Base-by-base conservation (phyloP, 352 stramenopile species). In the Globisporangium cylindrosporum region DNA sequence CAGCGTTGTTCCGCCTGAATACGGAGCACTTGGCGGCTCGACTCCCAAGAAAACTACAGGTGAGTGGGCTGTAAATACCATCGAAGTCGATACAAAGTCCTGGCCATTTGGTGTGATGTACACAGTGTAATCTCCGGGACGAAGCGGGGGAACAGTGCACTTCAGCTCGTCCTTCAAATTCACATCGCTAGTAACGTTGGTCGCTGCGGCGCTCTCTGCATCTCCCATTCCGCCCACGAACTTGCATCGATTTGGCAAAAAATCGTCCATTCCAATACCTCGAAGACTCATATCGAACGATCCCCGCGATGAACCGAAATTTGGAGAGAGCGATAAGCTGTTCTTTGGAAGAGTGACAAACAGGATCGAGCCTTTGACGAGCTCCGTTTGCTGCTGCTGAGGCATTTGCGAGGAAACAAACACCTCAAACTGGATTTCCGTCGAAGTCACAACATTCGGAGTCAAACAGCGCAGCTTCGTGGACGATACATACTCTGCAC, bases 41-140 rank as follows among this genome's bases (percentile, higher is more conserved):
- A 82, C 62, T 12, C 46, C 53, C 20, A 64, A 15, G 18, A 81
- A 10, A 4, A 64, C 51, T 22, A 81, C 61, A 1, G 74, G 70
- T 1, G 59, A 34, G 56, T 86, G 75, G 15, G 62, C 73, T 53
- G 22, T 69, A 65, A 86, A 82, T 0, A 67, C 32, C 7, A 15
- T 24, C 3, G 24, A 60, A 27, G 56, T 62, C 0, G 71, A 69
- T 3, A 73, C 25, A 43, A 70, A 84, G 20, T 86, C 76, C 4
- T 70, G 68, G 6, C 69, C 72, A 68, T 86, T 86, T 59, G 74
- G 72, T 4, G 76, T 79, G 22, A 84, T 67, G 34, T 68, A 29
- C 12, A 84, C 51, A 18, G 48, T 69, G 54, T 86, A 86, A 1
- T 61, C 24, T 18, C 75, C 76, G 24, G 56, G 15, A 20, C 51